A percentile compares a stretch with the other conserved stretches of the same genome.
These are phyloP conservation scores for Aspergillus biplanus DNA, from an alignment of 495 filamentous ascomycete species.

Conservation along the genomic window DNA sequence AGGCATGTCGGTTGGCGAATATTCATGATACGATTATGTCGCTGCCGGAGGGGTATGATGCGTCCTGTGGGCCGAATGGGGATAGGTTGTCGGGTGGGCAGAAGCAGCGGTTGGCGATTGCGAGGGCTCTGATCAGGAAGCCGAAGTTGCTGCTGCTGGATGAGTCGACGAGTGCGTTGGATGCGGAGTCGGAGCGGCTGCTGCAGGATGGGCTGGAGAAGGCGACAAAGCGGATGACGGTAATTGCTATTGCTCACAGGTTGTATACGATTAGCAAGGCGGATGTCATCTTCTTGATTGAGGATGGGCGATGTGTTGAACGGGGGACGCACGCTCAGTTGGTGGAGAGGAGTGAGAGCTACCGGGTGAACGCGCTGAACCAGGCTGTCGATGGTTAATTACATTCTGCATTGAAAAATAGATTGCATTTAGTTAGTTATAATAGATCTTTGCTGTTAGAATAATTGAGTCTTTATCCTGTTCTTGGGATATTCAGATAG, in stretches of 20 bases:
- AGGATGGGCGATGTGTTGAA: conserved; percentile 67
- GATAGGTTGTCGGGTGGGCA: conserved; percentile 73
- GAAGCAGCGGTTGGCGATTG: conserved; percentile 75
- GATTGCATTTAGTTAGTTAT: too few relatives aligned
- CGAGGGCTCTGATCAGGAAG: conserved; percentile 72
- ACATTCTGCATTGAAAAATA: not conserved
- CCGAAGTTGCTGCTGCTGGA: conserved; percentile 75
- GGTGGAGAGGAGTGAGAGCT: conserved; percentile 59
- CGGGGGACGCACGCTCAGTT: conserved; percentile 70
- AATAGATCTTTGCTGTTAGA: too few relatives aligned
- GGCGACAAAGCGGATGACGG: conserved; percentile 71
- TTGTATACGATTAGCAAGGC: conserved; percentile 75
- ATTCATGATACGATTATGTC: conserved; percentile 61
- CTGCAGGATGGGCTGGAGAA: conserved; percentile 71
- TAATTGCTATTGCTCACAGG: conserved; percentile 79
- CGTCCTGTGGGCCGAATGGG: conserved; percentile 65
- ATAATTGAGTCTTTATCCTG: too few relatives aligned
- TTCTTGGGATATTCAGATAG: too few relatives aligned
- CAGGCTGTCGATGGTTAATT: conserved; percentile 36
- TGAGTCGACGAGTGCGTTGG: conserved; percentile 77
- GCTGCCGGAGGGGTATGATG: conserved; percentile 66
- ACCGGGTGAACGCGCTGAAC: conserved; percentile 57
- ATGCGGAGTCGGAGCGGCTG: conserved; percentile 71
- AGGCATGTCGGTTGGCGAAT: conserved; percentile 59
- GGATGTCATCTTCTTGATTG: conserved; percentile 76